phyloP scores from a whole-genome alignment of 345 rosid genomes.

The Eucalyptus coolabah region DNA sequence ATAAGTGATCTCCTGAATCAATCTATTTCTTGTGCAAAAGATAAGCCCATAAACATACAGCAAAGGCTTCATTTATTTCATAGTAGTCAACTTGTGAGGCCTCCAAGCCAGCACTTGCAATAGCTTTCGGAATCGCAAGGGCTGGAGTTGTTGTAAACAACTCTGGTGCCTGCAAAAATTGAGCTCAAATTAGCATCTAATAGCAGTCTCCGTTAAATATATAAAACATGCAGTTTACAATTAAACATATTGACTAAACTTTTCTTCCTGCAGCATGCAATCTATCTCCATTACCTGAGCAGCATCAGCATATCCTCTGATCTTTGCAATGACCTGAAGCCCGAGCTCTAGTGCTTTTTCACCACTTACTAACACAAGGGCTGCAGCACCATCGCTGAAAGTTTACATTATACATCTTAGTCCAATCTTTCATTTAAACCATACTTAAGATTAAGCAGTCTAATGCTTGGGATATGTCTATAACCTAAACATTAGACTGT shows the following conservation, averaged over 20 bases:
- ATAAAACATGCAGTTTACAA: not conserved
- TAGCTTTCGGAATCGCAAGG: conserved; percentile 91
- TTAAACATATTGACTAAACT: not conserved
- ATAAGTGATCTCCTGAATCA: not conserved
- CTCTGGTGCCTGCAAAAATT: conserved; percentile 72
- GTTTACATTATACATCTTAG: not conserved
- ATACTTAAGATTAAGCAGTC: not conserved
- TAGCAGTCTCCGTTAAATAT: not conserved
- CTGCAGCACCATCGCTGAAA: conserved; percentile 96
- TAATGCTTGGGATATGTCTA: not conserved
- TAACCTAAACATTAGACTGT: not conserved
- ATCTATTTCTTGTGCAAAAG: not conserved
- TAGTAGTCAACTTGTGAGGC: conserved; percentile 85
- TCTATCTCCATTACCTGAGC: conserved; percentile 66
- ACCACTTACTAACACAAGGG: conserved; percentile 85
- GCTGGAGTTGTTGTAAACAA: conserved; percentile 94
- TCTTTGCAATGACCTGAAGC: conserved; percentile 71
- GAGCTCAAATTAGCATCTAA: conserved; percentile 2
- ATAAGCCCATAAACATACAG: conserved; percentile 32
- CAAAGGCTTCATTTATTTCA: conserved; percentile 97
- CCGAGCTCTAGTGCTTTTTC: conserved; percentile 69
- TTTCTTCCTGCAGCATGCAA: not conserved
- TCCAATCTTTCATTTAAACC: not conserved
- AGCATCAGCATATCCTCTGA: conserved; percentile 85
- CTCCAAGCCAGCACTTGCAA: conserved; percentile 66